phyloP scores from a whole-genome alignment of 192 early-diverging fungal genomes.

The Dissophora globulifera region DNA sequence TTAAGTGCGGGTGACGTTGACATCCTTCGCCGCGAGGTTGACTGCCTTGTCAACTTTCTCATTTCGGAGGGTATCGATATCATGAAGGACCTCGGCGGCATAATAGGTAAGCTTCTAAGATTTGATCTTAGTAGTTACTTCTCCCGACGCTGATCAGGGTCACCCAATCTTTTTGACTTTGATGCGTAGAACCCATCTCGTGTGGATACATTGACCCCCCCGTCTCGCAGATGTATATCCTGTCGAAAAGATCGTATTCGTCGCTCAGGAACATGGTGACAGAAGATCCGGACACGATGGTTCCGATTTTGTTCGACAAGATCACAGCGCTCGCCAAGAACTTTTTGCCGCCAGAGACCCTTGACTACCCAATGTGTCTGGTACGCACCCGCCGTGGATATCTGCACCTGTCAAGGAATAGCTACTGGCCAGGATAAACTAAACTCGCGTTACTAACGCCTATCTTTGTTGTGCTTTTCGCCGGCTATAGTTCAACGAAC shows the following conservation, averaged over 20 bases:
- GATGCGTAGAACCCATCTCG: constrained; percentile 30
- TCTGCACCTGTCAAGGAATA: too few relatives aligned
- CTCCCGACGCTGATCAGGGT: neutral
- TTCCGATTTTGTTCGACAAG: constrained; percentile 25
- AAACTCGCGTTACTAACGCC: too few relatives aligned
- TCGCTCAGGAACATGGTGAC: constrained; percentile 35
- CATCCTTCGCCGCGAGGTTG: constrained; percentile 29
- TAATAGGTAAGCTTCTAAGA: constrained; percentile 24
- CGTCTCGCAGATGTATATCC: constrained; percentile 37
- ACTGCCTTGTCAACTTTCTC: constrained; percentile 37
- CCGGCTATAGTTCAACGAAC: constrained; percentile 40
- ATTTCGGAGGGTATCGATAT: constrained; percentile 37
- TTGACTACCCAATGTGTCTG: constrained; percentile 17
- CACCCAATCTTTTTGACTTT: neutral
- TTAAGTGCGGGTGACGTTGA: constrained; percentile 6
- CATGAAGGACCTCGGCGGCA: constrained; percentile 35
- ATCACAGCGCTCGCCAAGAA: constrained; percentile 14
- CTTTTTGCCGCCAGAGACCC: constrained; percentile 14
- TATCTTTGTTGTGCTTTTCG: neutral
- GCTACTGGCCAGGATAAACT: too few relatives aligned
- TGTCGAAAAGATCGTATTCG: constrained; percentile 36
- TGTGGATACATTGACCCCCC: constrained; percentile 48
- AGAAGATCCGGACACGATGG: constrained; percentile 32
- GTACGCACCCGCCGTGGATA: neutral
- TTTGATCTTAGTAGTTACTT: too few relatives aligned